Base-by-base conservation (phyloP, 257 asterid genomes). In the Pogostemon cablin region DNA sequence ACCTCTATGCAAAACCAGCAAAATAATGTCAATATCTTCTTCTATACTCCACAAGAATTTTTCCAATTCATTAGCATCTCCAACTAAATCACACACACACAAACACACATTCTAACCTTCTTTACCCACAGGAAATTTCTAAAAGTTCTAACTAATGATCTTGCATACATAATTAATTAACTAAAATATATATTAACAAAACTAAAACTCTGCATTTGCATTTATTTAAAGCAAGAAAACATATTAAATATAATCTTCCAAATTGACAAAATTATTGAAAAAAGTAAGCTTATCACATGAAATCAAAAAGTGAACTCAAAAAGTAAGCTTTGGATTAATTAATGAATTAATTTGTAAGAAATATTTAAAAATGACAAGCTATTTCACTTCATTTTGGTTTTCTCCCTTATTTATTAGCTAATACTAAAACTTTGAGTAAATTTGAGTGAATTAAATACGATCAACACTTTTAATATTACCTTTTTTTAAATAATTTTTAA, bases 211-310 rank as follows among this genome's bases (percentile, higher is more conserved):
- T 9, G 4, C 15, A 11, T 17, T 75, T 63, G 57, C 35, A 2
- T 17, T 72, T 42, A 56, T 62, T 59, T 46, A 53, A 4, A 46
- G 32, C 78, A 72, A 42, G 50, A 38, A 65, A 78, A 72, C 62
- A 75, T 60, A 53, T 25, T 60, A 43, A 3, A 35, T 15, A 4
- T 35, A 37, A 32, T 34, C 52, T 38, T 59, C 37, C 17, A 64
- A 43, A 55, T 53, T 55, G 64, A 61, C 61, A 35, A 25, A 43
- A 17, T 37, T 44, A 5, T 3, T 5, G 34, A 41, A 10, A 40
- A 58, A 54, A 53, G 2, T 53, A 11, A 48, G 34, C 54, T 46
- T 37, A 37, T 42, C 43, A 2, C 42, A 15, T 67, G 20, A 6
- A 25, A 68, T 10, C n/a, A 41, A 77, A 7, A 60, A 60, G 10